Conservation (phyloP, 768 basidiomycete genomes). For the Lanmaoa pseudosensibilis region DNA sequence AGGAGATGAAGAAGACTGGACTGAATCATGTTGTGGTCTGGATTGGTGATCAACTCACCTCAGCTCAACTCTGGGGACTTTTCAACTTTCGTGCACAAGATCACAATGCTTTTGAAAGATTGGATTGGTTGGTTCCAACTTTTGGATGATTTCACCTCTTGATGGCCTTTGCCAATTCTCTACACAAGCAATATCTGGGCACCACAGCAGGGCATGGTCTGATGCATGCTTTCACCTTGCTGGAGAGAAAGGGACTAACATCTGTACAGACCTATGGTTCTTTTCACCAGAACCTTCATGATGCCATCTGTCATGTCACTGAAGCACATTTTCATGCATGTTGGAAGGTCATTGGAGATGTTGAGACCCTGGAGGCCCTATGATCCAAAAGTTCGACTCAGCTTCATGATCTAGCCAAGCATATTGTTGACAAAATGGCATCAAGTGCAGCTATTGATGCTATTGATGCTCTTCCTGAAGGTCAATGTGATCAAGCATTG, state of each 20-base stretch:
- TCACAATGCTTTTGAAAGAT: not conserved
- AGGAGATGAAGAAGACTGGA: no score
- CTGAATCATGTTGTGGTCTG: no score
- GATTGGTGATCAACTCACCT: not conserved
- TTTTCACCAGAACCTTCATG: conserved; percentile 29
- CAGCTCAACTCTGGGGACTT: not conserved
- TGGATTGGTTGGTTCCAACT: no score
- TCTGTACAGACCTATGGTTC: conserved; percentile 12
- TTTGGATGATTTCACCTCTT: no score
- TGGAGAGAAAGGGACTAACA: conserved; percentile 18
- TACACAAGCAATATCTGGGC: no score
- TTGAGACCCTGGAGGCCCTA: conserved; percentile 29
- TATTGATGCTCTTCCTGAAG: not conserved
- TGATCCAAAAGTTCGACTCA: not conserved
- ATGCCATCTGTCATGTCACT: conserved; percentile 36
- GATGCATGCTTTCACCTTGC: conserved; percentile 18
- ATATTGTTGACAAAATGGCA: not conserved
- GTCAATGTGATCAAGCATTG: conserved; percentile 28
- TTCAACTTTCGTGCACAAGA: not conserved
- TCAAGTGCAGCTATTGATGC: not conserved
- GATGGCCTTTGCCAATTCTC: no score
- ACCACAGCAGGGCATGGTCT: conserved; percentile 23
- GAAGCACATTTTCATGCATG: conserved; percentile 39
- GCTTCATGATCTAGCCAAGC: not conserved
- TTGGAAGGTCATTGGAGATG: conserved; percentile 31